Evolutionary conservation across 2,329 filamentous ascomycete species (phyloP).

Genomic region (Microdochium nivale): DNA sequence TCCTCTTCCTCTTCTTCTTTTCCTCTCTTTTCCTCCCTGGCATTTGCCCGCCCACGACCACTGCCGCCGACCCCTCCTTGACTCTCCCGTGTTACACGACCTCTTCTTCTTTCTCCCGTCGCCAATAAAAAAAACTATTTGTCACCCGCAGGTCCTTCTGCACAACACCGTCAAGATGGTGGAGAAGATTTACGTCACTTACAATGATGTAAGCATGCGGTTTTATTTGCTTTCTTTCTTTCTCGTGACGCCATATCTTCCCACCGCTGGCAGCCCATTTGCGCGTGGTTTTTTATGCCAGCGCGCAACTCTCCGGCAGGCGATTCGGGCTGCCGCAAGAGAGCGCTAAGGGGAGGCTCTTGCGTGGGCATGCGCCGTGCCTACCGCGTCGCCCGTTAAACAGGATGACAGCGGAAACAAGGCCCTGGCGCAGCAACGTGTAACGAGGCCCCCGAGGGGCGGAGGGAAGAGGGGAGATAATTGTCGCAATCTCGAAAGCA

Average conservation of each 20-base stretch:
- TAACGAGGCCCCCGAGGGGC: background rate
- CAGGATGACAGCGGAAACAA: too few species aligned
- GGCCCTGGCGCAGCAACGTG: too few species aligned
- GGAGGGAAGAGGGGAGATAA: background rate
- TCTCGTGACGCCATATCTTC: too few species aligned
- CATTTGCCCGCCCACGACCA: background rate
- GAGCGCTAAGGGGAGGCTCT: too few species aligned
- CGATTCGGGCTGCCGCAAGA: too few species aligned
- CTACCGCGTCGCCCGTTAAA: too few species aligned
- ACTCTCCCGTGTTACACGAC: background rate
- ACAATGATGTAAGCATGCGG: conserved; percentile 68
- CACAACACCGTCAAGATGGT: conserved; percentile 44
- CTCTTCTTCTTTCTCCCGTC: background rate
- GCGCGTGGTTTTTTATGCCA: too few species aligned
- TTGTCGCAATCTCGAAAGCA: background rate
- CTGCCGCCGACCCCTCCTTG: background rate
- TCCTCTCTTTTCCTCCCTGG: background rate
- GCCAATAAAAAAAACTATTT: background rate
- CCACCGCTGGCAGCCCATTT: background rate
- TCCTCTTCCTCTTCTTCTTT: background rate
- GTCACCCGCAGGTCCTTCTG: background rate
- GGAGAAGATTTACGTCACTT: conserved; percentile 82
- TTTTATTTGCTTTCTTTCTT: conserved; percentile 7
- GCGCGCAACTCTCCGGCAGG: too few species aligned
- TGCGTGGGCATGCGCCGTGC: too few species aligned